Percentiles rank a stretch among this genome's conserved stretches.
These are phyloP conservation scores for Mycosphaerella sp. DNA, from an alignment of 2,329 filamentous ascomycete species.

Conservation along the genomic window DNA sequence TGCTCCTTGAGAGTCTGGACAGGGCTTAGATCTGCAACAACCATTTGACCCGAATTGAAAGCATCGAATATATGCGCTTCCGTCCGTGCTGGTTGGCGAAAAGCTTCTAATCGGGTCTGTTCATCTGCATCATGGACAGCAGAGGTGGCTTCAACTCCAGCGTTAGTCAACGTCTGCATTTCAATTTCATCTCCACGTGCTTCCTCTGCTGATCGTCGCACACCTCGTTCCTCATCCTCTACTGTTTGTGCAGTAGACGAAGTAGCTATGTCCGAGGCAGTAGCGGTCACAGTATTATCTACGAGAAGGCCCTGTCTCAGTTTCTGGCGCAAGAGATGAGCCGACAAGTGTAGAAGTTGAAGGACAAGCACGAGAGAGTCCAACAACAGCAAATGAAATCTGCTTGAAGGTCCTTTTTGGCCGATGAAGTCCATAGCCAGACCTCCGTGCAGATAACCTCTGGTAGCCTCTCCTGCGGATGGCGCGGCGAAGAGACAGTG, in stretches of 20 bases:
- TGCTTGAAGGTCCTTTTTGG: slow-evolving; percentile 52
- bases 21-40: slow-evolving; percentile 42
- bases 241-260: slow-evolving; percentile 43
- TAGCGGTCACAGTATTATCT: slow-evolving; percentile 21
- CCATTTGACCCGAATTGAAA: slow-evolving; percentile 44
- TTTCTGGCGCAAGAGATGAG: slow-evolving; percentile 48
- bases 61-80: slow-evolving; percentile 39
- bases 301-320: slow-evolving; percentile 34
- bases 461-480: slow-evolving; percentile 43
- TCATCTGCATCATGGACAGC: slow-evolving; percentile 10
- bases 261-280: slow-evolving; percentile 12
- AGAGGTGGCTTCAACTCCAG: neutral
- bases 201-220: slow-evolving; percentile 38
- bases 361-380: slow-evolving; percentile 51
- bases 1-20: slow-evolving; percentile 40
- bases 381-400: slow-evolving; percentile 47
- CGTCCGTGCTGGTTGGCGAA: slow-evolving; percentile 21
- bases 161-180: slow-evolving; percentile 34
- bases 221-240: slow-evolving; percentile 55
- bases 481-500: slow-evolving; percentile 43
- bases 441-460: slow-evolving; percentile 56
- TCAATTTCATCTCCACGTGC: slow-evolving; percentile 38
- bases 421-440: slow-evolving; percentile 61
- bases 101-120: slow-evolving; percentile 11
- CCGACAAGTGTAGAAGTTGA: slow-evolving; percentile 53